Evolutionary conservation across 768 basidiomycete species (phyloP).

Genomic region (Pholiota conissans): DNA sequence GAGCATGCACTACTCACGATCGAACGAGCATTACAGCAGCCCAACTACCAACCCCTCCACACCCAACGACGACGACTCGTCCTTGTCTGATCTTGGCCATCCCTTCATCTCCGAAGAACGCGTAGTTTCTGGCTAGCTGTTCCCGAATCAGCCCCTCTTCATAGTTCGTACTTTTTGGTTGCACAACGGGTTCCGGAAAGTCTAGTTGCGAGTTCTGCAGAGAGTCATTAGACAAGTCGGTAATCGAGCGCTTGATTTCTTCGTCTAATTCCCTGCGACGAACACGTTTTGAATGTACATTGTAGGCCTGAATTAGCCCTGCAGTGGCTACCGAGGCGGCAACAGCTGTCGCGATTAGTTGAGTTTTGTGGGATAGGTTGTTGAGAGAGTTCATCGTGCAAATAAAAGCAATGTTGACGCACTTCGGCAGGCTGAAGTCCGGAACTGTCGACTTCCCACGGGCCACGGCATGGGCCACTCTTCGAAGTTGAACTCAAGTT

Average conservation of each 20-base stretch:
- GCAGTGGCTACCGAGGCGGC: slow-evolving; percentile 65
- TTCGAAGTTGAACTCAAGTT: too few species aligned
- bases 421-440: not conserved
- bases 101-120: slow-evolving; percentile 88
- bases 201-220: slow-evolving; percentile 4
- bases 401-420: not conserved
- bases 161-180: slow-evolving; percentile 33
- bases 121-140: slow-evolving; percentile 90
- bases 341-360: slow-evolving; percentile 66
- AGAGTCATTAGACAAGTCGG: slow-evolving; percentile 10
- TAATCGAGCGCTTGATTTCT: slow-evolving; percentile 54
- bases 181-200: slow-evolving; percentile 6
- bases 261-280: slow-evolving; percentile 57
- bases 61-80: slow-evolving; percentile 87
- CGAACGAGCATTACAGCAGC: slow-evolving; percentile 90
- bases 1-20: slow-evolving; percentile 57
- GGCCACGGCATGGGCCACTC: too few species aligned
- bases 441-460: not conserved
- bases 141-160: slow-evolving; percentile 85
- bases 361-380: slow-evolving; percentile 57
- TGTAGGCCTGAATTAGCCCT: slow-evolving; percentile 58
- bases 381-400: slow-evolving; percentile 31
- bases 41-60: slow-evolving; percentile 97
- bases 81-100: slow-evolving; percentile 77
- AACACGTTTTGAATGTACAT: slow-evolving; percentile 42